Percentiles rank a stretch among this genome's conserved stretches.
phyloP scores from a whole-genome alignment of 345 rosid species.

The Euclidium syriacum region DNA sequence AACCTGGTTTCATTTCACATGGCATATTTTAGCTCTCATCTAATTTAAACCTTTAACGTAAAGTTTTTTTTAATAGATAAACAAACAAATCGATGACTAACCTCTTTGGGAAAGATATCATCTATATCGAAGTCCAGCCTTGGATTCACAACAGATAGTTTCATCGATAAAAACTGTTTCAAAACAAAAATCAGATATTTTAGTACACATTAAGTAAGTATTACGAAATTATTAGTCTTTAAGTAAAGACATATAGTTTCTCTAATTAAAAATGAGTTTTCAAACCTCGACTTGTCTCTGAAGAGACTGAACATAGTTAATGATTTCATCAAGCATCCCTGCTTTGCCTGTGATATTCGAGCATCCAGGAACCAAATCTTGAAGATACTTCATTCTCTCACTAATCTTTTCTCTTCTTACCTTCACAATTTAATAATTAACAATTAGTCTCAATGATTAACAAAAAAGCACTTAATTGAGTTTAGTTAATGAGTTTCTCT shows the following conservation, averaged over 20 bases:
- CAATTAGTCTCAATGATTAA: not conserved
- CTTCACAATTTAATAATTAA: conserved; percentile 32
- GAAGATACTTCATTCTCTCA: conserved; percentile 93
- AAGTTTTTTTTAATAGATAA: not conserved
- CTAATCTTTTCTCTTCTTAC: conserved; percentile 96
- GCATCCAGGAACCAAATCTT: conserved; percentile 98
- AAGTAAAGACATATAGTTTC: not conserved
- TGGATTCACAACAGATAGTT: conserved; percentile 89
- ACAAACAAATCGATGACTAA: conserved; percentile 31
- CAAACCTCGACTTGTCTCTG: conserved; percentile 96
- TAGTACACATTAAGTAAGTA: not conserved
- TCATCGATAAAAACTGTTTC: conserved; percentile 89
- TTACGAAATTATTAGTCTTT: not conserved
- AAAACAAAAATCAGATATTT: conserved; percentile 27
- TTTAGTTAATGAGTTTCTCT: not conserved
- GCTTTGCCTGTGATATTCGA: conserved; percentile 98
- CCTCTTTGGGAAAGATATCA: conserved; percentile 77
- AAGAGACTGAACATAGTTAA: conserved; percentile 95
- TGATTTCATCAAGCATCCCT: conserved; percentile 97
- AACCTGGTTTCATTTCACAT: conserved; percentile 13
- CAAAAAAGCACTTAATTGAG: not conserved
- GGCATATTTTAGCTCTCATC: not conserved
- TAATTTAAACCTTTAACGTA: not conserved
- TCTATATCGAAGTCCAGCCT: conserved; percentile 64
- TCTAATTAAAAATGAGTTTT: not conserved